A percentile compares a stretch with the other conserved stretches of the same genome.
Evolutionary conservation across 2,329 filamentous ascomycete genomes (phyloP).

Genomic region (Orbilia brochopaga): DNA sequence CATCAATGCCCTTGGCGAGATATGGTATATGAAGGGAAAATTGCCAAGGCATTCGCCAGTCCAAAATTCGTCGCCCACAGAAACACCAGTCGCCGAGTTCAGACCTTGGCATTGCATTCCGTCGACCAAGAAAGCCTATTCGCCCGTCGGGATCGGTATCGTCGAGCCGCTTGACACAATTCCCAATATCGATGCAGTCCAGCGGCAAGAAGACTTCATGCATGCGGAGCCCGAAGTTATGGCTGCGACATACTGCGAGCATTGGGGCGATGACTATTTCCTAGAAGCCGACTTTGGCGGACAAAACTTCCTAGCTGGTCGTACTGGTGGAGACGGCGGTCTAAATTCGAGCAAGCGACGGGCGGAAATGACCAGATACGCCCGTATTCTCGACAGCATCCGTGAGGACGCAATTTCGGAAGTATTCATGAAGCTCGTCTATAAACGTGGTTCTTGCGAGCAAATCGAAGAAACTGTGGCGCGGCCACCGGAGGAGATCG

Average conservation of each 20-base stretch:
- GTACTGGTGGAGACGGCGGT: conserved; percentile 28
- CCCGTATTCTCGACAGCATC: conserved; percentile 36
- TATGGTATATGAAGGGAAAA: conserved; percentile 71
- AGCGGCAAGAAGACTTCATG: conserved; percentile 10
- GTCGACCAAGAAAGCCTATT: conserved; percentile 21
- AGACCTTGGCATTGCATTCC: conserved; percentile 40
- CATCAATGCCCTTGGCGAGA: conserved; percentile 90
- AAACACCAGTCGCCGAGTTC: conserved; percentile 15
- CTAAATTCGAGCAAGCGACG: conserved; percentile 25
- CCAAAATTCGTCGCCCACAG: not conserved
- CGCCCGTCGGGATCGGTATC: conserved; percentile 33
- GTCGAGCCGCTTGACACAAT: conserved; percentile 1
- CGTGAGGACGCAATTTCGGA: conserved; percentile 39
- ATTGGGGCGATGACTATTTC: conserved; percentile 43
- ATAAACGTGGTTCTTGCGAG: conserved; percentile 33
- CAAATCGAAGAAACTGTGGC: conserved; percentile 38
- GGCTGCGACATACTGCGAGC: conserved; percentile 22
- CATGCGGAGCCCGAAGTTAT: conserved; percentile 30
- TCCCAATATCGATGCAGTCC: not conserved
- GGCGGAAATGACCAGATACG: conserved; percentile 27
- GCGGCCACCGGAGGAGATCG: conserved; percentile 25
- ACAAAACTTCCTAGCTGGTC: conserved; percentile 38
- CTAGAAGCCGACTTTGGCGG: conserved; percentile 46
- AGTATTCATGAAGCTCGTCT: conserved; percentile 45
- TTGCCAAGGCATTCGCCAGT: conserved; percentile 18